Conservation (phyloP, 2,329 filamentous ascomycete species). For the Diaporthe velutina region DNA sequence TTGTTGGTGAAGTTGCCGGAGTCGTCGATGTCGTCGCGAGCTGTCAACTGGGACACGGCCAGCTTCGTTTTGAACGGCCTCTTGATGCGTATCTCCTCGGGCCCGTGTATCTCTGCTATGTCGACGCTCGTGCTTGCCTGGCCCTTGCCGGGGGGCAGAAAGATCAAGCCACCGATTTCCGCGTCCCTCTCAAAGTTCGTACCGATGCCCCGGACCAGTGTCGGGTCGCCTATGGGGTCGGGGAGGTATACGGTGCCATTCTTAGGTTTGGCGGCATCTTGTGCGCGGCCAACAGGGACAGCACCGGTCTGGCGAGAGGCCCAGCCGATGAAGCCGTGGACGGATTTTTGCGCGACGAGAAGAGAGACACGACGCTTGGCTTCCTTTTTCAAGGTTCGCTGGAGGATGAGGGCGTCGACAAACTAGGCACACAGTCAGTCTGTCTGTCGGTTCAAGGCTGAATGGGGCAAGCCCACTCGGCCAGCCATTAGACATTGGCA, state of each 20-base stretch:
- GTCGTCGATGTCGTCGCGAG: constrained; percentile 78
- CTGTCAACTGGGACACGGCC: constrained; percentile 84
- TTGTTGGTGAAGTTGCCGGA: constrained; percentile 73
- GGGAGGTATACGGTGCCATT: constrained; percentile 88
- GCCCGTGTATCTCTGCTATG: constrained; percentile 83
- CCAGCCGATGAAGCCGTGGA: constrained; percentile 92
- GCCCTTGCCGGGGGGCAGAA: constrained; percentile 87
- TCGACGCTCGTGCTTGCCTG: constrained; percentile 82
- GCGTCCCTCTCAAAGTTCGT: constrained; percentile 86
- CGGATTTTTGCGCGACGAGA: constrained; percentile 95
- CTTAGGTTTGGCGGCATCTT: constrained; percentile 87
- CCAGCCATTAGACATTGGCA: constrained; percentile 23
- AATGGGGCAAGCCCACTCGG: constrained; percentile 24
- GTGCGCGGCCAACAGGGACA: constrained; percentile 91
- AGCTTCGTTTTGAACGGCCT: constrained; percentile 85
- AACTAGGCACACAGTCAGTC: constrained; percentile 69
- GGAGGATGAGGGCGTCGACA: constrained; percentile 93
- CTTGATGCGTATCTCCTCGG: constrained; percentile 87
- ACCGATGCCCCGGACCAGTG: constrained; percentile 80
- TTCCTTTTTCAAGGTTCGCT: constrained; percentile 89
- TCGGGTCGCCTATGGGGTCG: constrained; percentile 87
- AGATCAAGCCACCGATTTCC: constrained; percentile 84
- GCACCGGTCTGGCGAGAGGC: constrained; percentile 87
- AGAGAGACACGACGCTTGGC: constrained; percentile 90
- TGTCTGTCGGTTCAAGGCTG: neutral